These are phyloP conservation scores for Insectozyma bohioensis DNA, from an alignment of 1,139 yeast species.

Conservation along the genomic window DNA sequence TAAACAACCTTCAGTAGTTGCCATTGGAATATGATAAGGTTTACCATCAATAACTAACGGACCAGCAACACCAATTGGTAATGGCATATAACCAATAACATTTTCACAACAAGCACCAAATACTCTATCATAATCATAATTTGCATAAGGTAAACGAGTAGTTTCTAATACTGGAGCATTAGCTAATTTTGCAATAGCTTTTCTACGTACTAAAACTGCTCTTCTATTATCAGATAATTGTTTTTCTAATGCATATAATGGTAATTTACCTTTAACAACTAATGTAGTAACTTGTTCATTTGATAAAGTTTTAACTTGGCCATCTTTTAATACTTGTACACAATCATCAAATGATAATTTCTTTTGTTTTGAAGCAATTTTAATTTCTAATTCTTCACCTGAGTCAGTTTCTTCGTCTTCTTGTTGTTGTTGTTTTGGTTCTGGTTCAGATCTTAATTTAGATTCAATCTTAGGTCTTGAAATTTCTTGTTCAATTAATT, in stretches of 20 bases:
- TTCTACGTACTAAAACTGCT: conserved; percentile 92
- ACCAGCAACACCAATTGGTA: conserved; percentile 98
- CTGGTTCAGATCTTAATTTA: too few relatives aligned
- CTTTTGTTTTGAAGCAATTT: conserved; percentile 21
- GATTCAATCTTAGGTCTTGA: conserved; percentile 24
- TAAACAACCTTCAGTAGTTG: conserved; percentile 97
- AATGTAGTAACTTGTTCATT: conserved; percentile 75
- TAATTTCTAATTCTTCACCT: conserved; percentile 25
- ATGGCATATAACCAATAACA: conserved; percentile 93
- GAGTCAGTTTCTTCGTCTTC: conserved; percentile 14
- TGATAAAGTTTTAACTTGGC: conserved; percentile 62
- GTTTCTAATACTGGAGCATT: conserved; percentile 78
- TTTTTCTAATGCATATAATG: conserved; percentile 91
- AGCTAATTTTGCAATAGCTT: conserved; percentile 81
- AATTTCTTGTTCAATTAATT: conserved; percentile 44
- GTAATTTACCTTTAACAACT: conserved; percentile 75
- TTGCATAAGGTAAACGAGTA: conserved; percentile 70
- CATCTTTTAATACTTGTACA: conserved; percentile 62
- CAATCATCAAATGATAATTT: conserved; percentile 72
- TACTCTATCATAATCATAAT: conserved; percentile 92
- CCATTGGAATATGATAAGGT: conserved; percentile 93
- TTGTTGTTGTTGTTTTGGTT: too few relatives aligned
- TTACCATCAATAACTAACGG: conserved; percentile 88
- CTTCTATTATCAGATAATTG: conserved; percentile 83
- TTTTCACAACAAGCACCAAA: conserved; percentile 99